These are phyloP conservation scores for Venturia nashicola DNA, from an alignment of 2,329 filamentous ascomycete species.

Conservation along the genomic window DNA sequence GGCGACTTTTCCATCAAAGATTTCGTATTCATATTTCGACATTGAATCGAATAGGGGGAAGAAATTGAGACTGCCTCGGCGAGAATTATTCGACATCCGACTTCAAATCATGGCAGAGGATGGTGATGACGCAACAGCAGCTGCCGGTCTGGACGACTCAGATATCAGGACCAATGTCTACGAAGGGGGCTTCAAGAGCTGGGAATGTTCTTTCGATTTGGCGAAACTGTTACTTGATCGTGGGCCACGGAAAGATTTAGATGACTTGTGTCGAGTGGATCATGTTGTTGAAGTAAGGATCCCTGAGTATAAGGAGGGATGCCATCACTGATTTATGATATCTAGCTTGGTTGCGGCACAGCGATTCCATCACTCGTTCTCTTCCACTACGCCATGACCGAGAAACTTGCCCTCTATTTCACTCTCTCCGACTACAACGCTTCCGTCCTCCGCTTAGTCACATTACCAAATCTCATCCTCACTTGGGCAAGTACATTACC, in stretches of 20 bases:
- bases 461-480: slow-evolving; percentile 65
- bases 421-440: slow-evolving; percentile 71
- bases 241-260: slow-evolving; percentile 35
- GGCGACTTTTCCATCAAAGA: slow-evolving; percentile 53
- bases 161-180: slow-evolving; percentile 75
- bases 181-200: slow-evolving; percentile 81
- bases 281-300: slow-evolving; percentile 34
- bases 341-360: slow-evolving; percentile 64
- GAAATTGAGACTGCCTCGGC: slow-evolving; percentile 48
- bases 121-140: slow-evolving; percentile 32
- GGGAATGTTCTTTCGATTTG: slow-evolving; percentile 75
- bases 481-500: slow-evolving; percentile 38
- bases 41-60: slow-evolving; percentile 48
- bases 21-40: slow-evolving; percentile 53
- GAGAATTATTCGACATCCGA: slow-evolving; percentile 71
- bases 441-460: slow-evolving; percentile 64
- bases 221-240: slow-evolving; percentile 49
- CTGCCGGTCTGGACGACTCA: slow-evolving; percentile 46
- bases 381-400: slow-evolving; percentile 48
- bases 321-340: not conserved
- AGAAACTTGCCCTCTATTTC: slow-evolving; percentile 42
- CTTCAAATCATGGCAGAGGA: slow-evolving; percentile 68
- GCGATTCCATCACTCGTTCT: slow-evolving; percentile 61
- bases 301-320: slow-evolving; percentile 12
- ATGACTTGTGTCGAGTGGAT: slow-evolving; percentile 34